These are phyloP conservation scores for Tricholoma flavovirens DNA, from an alignment of 768 basidiomycete genomes.

Conservation along the genomic window DNA sequence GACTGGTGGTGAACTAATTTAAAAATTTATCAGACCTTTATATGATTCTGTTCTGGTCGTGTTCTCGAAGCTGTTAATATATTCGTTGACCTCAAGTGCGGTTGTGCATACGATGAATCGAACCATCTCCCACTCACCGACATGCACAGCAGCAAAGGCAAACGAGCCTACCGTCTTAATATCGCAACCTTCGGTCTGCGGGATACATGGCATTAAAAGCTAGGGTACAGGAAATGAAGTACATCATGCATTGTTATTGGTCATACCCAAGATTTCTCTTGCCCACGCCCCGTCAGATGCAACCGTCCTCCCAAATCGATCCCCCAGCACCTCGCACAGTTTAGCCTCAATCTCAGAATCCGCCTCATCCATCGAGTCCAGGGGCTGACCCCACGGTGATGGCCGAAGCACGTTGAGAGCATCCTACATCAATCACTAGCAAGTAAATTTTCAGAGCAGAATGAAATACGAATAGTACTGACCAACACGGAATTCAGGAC, in stretches of 20 bases:
- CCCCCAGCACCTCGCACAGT: conserved; percentile 52
- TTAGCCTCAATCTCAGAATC: conserved; percentile 44
- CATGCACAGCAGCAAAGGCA: no score
- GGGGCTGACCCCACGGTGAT: conserved; percentile 46
- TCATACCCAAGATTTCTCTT: conserved; percentile 43
- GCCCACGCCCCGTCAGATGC: conserved; percentile 62
- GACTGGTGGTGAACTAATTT: background rate
- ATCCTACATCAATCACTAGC: conserved; percentile 33
- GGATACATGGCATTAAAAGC: background rate
- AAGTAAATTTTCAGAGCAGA: background rate
- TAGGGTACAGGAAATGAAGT: background rate
- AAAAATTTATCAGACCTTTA: background rate
- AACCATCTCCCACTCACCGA: no score
- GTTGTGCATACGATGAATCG: no score
- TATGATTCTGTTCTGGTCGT: background rate
- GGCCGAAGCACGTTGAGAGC: conserved; percentile 57
- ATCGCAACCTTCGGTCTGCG: no score
- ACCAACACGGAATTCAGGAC: conserved; percentile 56
- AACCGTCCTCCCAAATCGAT: conserved; percentile 54
- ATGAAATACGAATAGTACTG: background rate
- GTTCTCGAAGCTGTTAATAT: background rate
- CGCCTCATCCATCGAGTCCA: conserved; percentile 42
- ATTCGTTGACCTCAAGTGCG: no score
- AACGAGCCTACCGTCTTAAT: no score
- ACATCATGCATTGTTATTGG: conserved; percentile 6